Conservation (phyloP, 1,139 yeast species). For the Candida sojae region DNA sequence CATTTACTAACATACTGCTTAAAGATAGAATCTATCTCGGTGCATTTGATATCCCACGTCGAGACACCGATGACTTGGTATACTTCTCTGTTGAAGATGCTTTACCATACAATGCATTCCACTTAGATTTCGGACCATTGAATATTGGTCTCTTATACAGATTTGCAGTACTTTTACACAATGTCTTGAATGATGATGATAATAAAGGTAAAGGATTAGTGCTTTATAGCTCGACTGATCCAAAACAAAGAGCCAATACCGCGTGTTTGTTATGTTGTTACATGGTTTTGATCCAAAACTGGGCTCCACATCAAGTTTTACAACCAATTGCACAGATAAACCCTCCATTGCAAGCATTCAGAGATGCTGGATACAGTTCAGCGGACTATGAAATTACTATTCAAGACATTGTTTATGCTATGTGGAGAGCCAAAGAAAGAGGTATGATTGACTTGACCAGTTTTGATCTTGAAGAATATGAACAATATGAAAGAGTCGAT, state of each 20-base stretch:
- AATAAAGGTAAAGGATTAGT: conserved; percentile 90
- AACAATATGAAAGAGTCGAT: conserved; percentile 91
- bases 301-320: conserved; percentile 98
- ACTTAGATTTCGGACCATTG: conserved; percentile 93
- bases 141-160: conserved; percentile 92
- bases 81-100: conserved; percentile 93
- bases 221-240: conserved; percentile 78
- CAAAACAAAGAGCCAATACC: conserved; percentile 86
- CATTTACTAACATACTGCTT: conserved; percentile 21
- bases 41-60: conserved; percentile 80
- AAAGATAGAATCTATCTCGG: conserved; percentile 85
- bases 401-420: conserved; percentile 92
- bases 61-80: conserved; percentile 72
- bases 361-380: conserved; percentile 96
- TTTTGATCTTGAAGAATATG: conserved; percentile 93
- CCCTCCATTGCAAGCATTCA: conserved; percentile 91
- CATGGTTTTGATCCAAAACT: conserved; percentile 91
- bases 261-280: conserved; percentile 93
- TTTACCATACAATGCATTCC: conserved; percentile 88
- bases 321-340: conserved; percentile 92
- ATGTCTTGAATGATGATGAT: conserved; percentile 79
- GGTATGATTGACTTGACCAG: conserved; percentile 82
- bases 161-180: conserved; percentile 92
- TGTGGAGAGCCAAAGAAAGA: conserved; percentile 98
- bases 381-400: conserved; percentile 93